Base-by-base conservation (phyloP, 805 yeast genomes). In the Myxozyma mucilagina region DNA sequence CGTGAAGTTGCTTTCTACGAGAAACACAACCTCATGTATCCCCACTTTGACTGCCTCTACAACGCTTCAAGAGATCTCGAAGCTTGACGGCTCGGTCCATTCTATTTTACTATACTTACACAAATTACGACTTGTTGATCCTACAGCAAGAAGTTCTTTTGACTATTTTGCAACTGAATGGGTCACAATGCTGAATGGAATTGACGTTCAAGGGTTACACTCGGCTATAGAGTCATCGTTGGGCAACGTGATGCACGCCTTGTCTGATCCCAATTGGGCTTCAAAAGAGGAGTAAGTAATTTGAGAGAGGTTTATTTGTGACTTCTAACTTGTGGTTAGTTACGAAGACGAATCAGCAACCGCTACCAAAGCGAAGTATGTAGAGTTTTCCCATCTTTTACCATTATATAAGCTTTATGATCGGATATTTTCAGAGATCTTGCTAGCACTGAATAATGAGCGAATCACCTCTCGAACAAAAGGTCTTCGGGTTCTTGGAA, bases 401-500 rank as follows among this genome's bases (percentile, higher is more conserved):
- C 72, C 71, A 11, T 53, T 65, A 11, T 45, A 16, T n/a, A 61
- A 52, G 20, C 51, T 58, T 8, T 85, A 86, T 67, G 87, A 85
- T 20, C 76, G 75, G 1, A 84, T 86, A 56, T 64, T 88, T 53
- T 73, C 73, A 29, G 73, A 84, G 14, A 72, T 88, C 2, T 67
- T 87, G 31, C 73, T 76, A 2, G 74, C 82, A 0, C 70, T 86
- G 32, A 80, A 78, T 34, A 80, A 81, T 64, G 73, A 80, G 1
- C 82, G 81, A 60, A 77, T 80, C 39, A 83, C 81, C 60, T 72
- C 85, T 0, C 78, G 86, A 68, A 78, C 88, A 0, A 82, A 85
- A 53, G 90, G 94, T 0, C 78, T 90, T 14, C 86, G 84, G 61
- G 81, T 84, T 45, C 73, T 90, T 16, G 79, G 91, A 0, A 69